phyloP scores from a whole-genome alignment of 139 green algal genomes.

The Tetraselmis chui region DNA sequence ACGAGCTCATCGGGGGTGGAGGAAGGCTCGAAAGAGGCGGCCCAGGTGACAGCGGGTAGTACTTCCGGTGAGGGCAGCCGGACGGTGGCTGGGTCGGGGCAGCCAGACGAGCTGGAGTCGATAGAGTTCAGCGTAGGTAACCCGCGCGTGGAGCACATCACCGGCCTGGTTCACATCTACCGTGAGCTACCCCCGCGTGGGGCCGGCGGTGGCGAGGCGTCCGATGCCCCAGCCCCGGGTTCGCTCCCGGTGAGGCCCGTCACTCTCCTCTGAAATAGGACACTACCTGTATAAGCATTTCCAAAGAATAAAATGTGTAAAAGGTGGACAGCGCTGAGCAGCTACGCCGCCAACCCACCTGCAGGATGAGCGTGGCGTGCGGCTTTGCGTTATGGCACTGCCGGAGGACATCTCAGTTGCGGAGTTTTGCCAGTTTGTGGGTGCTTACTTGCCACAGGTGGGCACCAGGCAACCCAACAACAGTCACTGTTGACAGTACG shows the following conservation, averaged over 20 bases:
- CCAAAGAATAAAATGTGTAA: no score
- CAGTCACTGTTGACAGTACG: no score
- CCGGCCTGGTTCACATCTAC: constrained; percentile 79
- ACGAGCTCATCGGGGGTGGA: no score
- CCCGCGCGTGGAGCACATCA: constrained; percentile 80
- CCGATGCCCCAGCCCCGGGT: background rate
- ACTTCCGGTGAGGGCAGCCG: no score
- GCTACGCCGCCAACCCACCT: background rate
- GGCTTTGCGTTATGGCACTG: constrained; percentile 76
- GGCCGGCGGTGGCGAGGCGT: no score
- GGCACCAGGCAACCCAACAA: background rate
- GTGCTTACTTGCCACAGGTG: constrained; percentile 56
- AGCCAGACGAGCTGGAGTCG: background rate
- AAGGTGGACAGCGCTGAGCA: background rate
- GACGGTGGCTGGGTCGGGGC: no score
- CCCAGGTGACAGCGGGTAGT: no score
- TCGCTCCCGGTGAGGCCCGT: background rate
- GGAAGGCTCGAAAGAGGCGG: no score
- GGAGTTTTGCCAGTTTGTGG: constrained; percentile 86
- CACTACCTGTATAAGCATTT: background rate
- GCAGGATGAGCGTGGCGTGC: constrained; percentile 20
- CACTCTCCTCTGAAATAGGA: background rate
- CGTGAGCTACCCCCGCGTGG: constrained; percentile 27
- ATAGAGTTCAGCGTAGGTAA: constrained; percentile 73
- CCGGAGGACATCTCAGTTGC: constrained; percentile 79